Evolutionary conservation across 179 eudicot genomes (phyloP).

Genomic region (Patellifolia procumbens): DNA sequence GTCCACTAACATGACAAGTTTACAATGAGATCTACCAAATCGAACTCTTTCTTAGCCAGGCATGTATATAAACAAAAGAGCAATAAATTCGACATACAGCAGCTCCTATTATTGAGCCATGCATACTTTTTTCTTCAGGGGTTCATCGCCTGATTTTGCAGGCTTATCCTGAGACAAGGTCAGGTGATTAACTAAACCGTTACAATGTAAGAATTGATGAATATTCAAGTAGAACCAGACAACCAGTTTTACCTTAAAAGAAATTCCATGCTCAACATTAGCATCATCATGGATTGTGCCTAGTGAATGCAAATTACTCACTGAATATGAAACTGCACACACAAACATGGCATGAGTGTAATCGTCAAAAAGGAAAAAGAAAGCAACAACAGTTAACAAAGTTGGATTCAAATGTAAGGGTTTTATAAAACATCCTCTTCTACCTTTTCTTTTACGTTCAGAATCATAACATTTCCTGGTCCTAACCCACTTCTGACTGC

Average conservation of each 20-base stretch:
- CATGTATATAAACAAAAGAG: too few species aligned
- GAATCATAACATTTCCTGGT: not conserved
- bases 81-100: too few species aligned
- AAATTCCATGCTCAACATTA: not conserved
- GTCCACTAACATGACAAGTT: too few species aligned
- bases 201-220: not conserved
- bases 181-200: not conserved
- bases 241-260: not conserved
- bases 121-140: too few species aligned
- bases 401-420: not conserved
- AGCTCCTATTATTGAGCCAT: too few species aligned
- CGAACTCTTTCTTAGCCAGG: too few species aligned
- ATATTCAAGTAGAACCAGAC: too few species aligned
- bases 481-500: not conserved
- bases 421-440: not conserved
- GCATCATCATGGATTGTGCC: conserved; percentile 3
- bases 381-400: not conserved
- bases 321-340: conserved; percentile 4
- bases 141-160: too few species aligned
- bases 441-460: not conserved
- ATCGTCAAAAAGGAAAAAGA: not conserved
- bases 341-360: not conserved
- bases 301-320: not conserved
- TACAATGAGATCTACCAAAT: too few species aligned
- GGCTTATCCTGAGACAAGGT: not conserved